Evolutionary conservation across 805 yeast species (phyloP), one percentile per base, ranked within the genome.

Genomic region (Candida xyloterini): DNA sequence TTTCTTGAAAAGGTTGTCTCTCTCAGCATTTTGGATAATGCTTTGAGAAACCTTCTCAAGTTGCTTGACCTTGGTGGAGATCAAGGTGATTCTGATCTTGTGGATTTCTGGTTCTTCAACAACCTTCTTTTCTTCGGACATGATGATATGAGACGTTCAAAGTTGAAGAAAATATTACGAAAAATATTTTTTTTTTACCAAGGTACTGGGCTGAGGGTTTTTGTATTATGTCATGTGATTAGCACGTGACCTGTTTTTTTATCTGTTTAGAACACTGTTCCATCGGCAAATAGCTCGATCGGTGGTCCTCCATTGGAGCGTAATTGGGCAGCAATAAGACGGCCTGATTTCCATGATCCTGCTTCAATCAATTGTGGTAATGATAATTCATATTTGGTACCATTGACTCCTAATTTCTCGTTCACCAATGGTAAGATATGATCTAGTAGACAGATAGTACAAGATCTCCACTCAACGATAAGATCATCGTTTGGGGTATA

Each of bases 61-160:
- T 76, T 86, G 93, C 84, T 89, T 87, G 67, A 93, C 96, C 80
- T 91, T 89, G 81, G 96, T 88, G 62, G 99, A 93, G 70, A 95
- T 89, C 79, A 93, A 81, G 70, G 97, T 89, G 76, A 93, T 90
- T 84, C 98, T 90, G 79, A 93, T 90, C 85, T 90, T 91, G 83
- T 84, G 87, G 79, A 86, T 76, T 69, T 79, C 81, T 68, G 79
- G 81, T 70, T 79, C 84, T 67, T 77, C 81, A 72, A 78, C 88
- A 71, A 81, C 87, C 63, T 72, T 78, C 71, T 79, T 88, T 72
- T 87, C 87, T 71, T 85, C 93, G 72, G 51, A 81, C 93, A 85
- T 85, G 62, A 57, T 70, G 56, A 32, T 27, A 35, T 46, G 40
- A 62, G 69, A 64, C 68, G 69, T 62, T 62, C 62, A 51, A 51